phyloP scores from a whole-genome alignment of 192 early-diverging fungal species.

The Coemansia sp. region DNA sequence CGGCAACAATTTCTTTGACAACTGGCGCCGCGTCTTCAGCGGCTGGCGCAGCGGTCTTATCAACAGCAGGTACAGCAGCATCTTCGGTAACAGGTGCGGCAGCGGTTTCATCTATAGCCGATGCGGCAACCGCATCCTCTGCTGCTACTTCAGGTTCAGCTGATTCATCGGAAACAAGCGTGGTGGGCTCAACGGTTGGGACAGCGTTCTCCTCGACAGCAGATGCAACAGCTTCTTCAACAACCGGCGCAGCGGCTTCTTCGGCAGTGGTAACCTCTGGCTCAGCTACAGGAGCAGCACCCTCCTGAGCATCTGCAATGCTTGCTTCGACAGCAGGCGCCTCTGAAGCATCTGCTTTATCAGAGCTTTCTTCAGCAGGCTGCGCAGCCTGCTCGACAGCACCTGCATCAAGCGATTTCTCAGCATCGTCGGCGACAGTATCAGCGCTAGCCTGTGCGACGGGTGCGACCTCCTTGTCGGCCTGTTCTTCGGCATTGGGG shows the following conservation, averaged over 20 bases:
- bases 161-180: not conserved
- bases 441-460: not conserved
- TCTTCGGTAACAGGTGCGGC: not conserved
- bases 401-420: slow-evolving; percentile 6
- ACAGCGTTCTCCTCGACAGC: slow-evolving; percentile 18
- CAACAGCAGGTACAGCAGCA: not conserved
- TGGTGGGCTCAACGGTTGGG: slow-evolving; percentile 1
- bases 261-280: not conserved
- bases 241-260: slow-evolving; percentile 3
- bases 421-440: not conserved
- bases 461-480: not conserved
- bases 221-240: slow-evolving; percentile 3
- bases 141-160: slow-evolving; percentile 1
- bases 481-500: not conserved
- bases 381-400: slow-evolving; percentile 6
- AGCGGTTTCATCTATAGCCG: not conserved
- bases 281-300: slow-evolving; percentile 8
- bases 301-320: slow-evolving; percentile 5
- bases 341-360: not conserved
- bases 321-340: not conserved
- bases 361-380: slow-evolving; percentile 7
- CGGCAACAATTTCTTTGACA: slow-evolving; percentile 1
- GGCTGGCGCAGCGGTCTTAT: slow-evolving; percentile 5
- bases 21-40: not conserved
- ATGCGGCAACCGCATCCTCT: not conserved